A percentile compares a stretch with the other conserved stretches of the same genome.
These are phyloP conservation scores for Paraphoma sp. DNA, from an alignment of 2,329 filamentous ascomycete species.

Conservation along the genomic window DNA sequence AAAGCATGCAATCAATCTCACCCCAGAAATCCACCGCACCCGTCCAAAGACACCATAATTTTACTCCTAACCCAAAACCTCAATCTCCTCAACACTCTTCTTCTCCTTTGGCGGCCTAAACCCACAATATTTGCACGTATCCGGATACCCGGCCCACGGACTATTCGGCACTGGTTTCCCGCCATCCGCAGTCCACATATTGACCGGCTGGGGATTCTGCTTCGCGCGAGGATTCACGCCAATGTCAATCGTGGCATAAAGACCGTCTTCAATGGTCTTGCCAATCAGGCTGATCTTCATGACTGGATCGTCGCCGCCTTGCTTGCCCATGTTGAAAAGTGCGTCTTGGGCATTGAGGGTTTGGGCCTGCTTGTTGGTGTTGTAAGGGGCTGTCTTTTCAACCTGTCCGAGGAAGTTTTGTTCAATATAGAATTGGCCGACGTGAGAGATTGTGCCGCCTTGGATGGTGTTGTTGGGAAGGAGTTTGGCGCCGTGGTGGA, in stretches of 20 bases:
- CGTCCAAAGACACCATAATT: not conserved
- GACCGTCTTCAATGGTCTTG: constrained; percentile 39
- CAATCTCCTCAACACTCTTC: constrained; percentile 10
- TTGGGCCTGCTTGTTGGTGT: constrained; percentile 50
- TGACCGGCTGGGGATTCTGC: constrained; percentile 36
- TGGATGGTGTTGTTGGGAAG: constrained; percentile 60
- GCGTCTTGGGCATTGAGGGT: constrained; percentile 61
- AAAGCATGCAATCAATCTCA: too few relatives aligned
- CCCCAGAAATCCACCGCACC: too few relatives aligned
- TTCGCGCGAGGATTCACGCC: constrained; percentile 38
- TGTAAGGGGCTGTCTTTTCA: constrained; percentile 55
- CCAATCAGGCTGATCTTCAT: constrained; percentile 65
- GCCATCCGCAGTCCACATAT: constrained; percentile 35
- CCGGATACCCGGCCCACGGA: constrained; percentile 38
- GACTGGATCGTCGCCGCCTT: constrained; percentile 61
- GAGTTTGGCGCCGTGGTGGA: constrained; percentile 48
- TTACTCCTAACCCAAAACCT: constrained; percentile 1
- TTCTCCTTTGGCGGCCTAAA: constrained; percentile 23
- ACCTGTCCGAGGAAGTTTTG: constrained; percentile 62
- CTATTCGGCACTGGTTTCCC: constrained; percentile 31
- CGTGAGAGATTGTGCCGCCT: constrained; percentile 61
- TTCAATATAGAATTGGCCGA: constrained; percentile 71
- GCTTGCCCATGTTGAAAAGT: constrained; percentile 56
- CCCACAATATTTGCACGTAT: constrained; percentile 30
- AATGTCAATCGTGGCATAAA: constrained; percentile 42